Conservation (phyloP, 176 grass and related monocot species). For the Phragmites australis region DNA sequence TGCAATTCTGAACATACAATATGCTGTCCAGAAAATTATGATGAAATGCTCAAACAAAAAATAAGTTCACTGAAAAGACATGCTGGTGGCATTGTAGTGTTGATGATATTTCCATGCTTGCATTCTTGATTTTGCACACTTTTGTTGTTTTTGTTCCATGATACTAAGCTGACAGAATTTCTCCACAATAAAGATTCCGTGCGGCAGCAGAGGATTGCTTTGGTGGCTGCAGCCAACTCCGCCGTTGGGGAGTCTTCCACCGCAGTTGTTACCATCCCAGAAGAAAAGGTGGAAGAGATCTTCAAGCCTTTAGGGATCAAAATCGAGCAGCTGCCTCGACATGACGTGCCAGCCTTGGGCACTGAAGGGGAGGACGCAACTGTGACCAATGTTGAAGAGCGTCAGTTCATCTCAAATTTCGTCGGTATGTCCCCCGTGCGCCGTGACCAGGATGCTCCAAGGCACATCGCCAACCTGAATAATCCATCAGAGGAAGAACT, state of each 20-base stretch:
- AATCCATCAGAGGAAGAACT: slow-evolving; percentile 81
- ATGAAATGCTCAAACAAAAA: background rate
- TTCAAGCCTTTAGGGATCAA: slow-evolving; percentile 78
- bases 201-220: slow-evolving; percentile 70
- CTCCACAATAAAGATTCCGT: slow-evolving; percentile 62
- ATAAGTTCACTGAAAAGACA: too few relatives aligned
- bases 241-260: slow-evolving; percentile 67
- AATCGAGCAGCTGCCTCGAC: slow-evolving; percentile 64
- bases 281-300: slow-evolving; percentile 65
- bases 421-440: slow-evolving; percentile 54
- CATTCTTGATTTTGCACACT: background rate
- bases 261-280: slow-evolving; percentile 14
- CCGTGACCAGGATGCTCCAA: slow-evolving; percentile 42
- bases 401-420: slow-evolving; percentile 88
- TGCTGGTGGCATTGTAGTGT: background rate
- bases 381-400: slow-evolving; percentile 71
- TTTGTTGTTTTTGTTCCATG: slow-evolving; percentile 17
- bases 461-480: slow-evolving; percentile 60
- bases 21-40: background rate
- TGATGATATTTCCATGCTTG: slow-evolving; percentile 1
- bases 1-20: background rate
- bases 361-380: slow-evolving; percentile 58
- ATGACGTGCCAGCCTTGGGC: slow-evolving; percentile 35
- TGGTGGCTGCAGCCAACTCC: slow-evolving; percentile 55
- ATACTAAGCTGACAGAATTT: slow-evolving; percentile 30